A percentile compares a stretch with the other conserved stretches of the same genome.
Evolutionary conservation across 2,329 filamentous ascomycete species (phyloP).

Genomic region (Leptographium radiaticola): DNA sequence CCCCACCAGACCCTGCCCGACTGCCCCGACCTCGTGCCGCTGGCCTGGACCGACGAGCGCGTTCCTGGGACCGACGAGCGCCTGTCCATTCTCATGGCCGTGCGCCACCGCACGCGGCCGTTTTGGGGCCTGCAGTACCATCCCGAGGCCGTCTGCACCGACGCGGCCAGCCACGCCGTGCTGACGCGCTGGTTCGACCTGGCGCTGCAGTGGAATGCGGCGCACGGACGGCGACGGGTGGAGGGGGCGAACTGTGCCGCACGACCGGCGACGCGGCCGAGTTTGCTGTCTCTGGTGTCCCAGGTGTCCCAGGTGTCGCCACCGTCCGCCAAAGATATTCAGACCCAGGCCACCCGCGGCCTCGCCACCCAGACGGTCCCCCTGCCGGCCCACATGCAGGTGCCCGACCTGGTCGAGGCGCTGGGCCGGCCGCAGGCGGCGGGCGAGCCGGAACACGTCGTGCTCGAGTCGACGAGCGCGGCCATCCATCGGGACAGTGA

Average conservation of each 20-base stretch:
- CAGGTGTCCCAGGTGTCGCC: no score
- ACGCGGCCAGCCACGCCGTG: slow-evolving; percentile 48
- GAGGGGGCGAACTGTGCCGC: no score
- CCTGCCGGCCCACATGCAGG: slow-evolving; percentile 31
- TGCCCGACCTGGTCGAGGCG: slow-evolving; percentile 41
- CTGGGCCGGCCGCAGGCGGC: slow-evolving; percentile 18
- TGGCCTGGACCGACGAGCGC: slow-evolving; percentile 48
- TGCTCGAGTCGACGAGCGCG: slow-evolving; percentile 49
- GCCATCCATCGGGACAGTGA: slow-evolving; percentile 23
- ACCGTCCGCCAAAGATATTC: no score
- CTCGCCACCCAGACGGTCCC: slow-evolving; percentile 27
- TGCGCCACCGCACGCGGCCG: slow-evolving; percentile 53
- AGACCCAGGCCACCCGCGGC: slow-evolving; percentile 15
- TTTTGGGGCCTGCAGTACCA: slow-evolving; percentile 88
- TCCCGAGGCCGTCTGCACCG: slow-evolving; percentile 79
- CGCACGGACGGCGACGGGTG: slow-evolving; percentile 11
- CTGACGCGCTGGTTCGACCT: slow-evolving; percentile 64
- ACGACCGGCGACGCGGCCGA: slow-evolving; percentile 19
- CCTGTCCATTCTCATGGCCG: slow-evolving; percentile 56
- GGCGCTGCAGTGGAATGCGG: slow-evolving; percentile 46
- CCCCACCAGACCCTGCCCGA: slow-evolving; percentile 13
- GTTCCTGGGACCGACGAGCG: slow-evolving; percentile 22
- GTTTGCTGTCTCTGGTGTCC: slow-evolving; percentile 18
- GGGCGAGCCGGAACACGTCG: slow-evolving; percentile 23
- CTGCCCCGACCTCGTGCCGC: slow-evolving; percentile 34